A percentile compares a stretch with the other conserved stretches of the same genome.
Evolutionary conservation across 169 alveolate genomes (phyloP).

Genomic region (Theileria parva): DNA sequence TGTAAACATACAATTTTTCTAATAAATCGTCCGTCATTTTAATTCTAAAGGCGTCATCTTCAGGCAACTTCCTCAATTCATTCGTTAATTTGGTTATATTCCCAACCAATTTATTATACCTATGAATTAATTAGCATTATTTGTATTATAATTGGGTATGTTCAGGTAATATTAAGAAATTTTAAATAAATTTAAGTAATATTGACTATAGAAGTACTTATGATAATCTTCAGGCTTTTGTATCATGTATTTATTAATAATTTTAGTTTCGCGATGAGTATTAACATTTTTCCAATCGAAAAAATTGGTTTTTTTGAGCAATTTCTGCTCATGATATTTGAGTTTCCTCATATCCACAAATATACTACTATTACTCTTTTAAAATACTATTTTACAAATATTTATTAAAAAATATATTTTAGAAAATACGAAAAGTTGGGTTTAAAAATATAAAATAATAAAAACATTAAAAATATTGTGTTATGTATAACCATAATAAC

Average conservation of each 20-base stretch:
- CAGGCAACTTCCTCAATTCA: conserved; percentile 88
- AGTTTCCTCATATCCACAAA: conserved; percentile 90
- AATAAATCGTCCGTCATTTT: conserved; percentile 90
- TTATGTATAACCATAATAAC: conserved; percentile 13
- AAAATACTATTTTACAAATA: neutral
- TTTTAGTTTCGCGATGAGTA: conserved; percentile 87
- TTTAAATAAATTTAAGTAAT: neutral
- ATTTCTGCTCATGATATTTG: conserved; percentile 96
- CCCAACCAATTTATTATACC: conserved; percentile 95
- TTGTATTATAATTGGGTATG: neutral
- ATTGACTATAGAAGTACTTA: conserved; percentile 64
- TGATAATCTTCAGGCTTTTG: conserved; percentile 96
- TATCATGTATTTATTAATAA: conserved; percentile 92
- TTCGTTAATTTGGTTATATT: conserved; percentile 88
- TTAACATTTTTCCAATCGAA: conserved; percentile 93
- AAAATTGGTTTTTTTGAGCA: conserved; percentile 93
- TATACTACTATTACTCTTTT: neutral
- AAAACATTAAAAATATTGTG: neutral
- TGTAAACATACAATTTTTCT: conserved; percentile 84
- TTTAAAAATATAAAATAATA: conserved; percentile 3
- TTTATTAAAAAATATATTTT: no score
- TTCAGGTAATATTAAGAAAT: neutral
- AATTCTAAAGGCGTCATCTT: conserved; percentile 90
- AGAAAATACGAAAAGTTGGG: neutral
- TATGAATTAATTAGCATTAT: neutral